Percentiles rank a stretch among this genome's conserved stretches.
phyloP scores from a whole-genome alignment of 2,329 filamentous ascomycete genomes.

The Aspergillus quadrilineatus region DNA sequence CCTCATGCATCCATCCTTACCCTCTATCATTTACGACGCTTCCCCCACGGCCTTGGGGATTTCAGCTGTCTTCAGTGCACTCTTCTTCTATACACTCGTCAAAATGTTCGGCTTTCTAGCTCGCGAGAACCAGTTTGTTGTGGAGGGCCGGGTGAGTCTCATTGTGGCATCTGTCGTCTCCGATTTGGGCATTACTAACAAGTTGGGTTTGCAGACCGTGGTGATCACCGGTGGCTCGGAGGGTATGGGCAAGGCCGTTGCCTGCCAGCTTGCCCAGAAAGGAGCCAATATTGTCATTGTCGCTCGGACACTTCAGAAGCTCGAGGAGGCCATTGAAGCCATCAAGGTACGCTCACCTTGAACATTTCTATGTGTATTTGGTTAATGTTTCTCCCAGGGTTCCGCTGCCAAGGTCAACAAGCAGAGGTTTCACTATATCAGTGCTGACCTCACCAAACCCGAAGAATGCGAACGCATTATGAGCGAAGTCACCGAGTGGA shows the following conservation, averaged over 20 bases:
- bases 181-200: conserved; percentile 1
- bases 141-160: conserved; percentile 72
- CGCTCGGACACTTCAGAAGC: conserved; percentile 72
- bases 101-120: conserved; percentile 41
- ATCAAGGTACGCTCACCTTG: conserved; percentile 55
- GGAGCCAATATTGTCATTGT: conserved; percentile 87
- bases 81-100: conserved; percentile 34
- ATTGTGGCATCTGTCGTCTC: neutral
- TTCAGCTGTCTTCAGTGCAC: conserved; percentile 33
- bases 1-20: conserved; percentile 26
- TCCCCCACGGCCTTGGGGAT: conserved; percentile 28
- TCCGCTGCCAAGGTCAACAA: conserved; percentile 62
- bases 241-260: conserved; percentile 80
- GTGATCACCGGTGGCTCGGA: conserved; percentile 90
- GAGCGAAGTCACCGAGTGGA: conserved; percentile 73
- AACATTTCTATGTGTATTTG: neutral
- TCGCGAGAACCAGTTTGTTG: conserved; percentile 71
- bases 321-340: conserved; percentile 66
- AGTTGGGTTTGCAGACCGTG: conserved; percentile 62
- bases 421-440: conserved; percentile 81
- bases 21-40: conserved; percentile 22
- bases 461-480: conserved; percentile 70
- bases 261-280: conserved; percentile 71
- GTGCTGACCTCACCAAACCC: conserved; percentile 73
- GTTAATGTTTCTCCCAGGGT: conserved; percentile 47